phyloP scores from a whole-genome alignment of 2,329 filamentous ascomycete genomes.

The Teratosphaeriaceae sp. region DNA sequence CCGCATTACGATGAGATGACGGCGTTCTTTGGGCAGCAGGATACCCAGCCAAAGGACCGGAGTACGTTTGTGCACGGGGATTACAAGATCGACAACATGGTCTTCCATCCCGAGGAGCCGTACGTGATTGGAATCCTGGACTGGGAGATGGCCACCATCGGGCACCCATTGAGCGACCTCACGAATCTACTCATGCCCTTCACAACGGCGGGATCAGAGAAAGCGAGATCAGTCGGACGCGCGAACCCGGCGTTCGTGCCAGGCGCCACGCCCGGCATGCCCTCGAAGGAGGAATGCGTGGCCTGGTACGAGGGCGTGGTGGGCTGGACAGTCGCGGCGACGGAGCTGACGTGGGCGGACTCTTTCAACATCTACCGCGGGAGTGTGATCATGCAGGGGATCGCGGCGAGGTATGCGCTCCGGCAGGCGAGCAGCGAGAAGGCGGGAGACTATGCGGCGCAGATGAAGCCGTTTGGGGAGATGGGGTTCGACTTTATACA shows the following conservation, averaged over 20 bases:
- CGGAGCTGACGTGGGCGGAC: conserved; percentile 57
- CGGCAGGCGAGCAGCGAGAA: conserved; percentile 85
- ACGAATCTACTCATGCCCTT: conserved; percentile 62
- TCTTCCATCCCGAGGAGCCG: conserved; percentile 80
- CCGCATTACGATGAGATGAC: conserved; percentile 79
- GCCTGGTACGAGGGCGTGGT: conserved; percentile 61
- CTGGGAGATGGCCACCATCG: conserved; percentile 98
- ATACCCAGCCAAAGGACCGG: conserved; percentile 67
- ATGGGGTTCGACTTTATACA: conserved; percentile 70
- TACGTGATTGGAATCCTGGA: conserved; percentile 89
- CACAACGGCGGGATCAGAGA: conserved; percentile 33
- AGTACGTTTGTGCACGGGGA: conserved; percentile 84
- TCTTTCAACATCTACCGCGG: conserved; percentile 56
- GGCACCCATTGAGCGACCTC: conserved; percentile 89
- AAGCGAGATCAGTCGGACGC: conserved; percentile 33
- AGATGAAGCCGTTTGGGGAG: conserved; percentile 66
- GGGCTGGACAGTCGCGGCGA: conserved; percentile 59
- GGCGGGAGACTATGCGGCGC: conserved; percentile 64
- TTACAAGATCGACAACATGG: conserved; percentile 68
- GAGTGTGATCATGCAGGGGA: conserved; percentile 72
- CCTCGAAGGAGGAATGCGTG: conserved; percentile 51
- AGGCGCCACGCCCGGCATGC: conserved; percentile 60
- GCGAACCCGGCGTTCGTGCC: conserved; percentile 52
- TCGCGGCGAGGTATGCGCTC: conserved; percentile 77
- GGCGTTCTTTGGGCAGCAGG: conserved; percentile 64